These are phyloP conservation scores for Paracorniculantispora psalliotae DNA, from an alignment of 2,329 filamentous ascomycete species.

Conservation along the genomic window DNA sequence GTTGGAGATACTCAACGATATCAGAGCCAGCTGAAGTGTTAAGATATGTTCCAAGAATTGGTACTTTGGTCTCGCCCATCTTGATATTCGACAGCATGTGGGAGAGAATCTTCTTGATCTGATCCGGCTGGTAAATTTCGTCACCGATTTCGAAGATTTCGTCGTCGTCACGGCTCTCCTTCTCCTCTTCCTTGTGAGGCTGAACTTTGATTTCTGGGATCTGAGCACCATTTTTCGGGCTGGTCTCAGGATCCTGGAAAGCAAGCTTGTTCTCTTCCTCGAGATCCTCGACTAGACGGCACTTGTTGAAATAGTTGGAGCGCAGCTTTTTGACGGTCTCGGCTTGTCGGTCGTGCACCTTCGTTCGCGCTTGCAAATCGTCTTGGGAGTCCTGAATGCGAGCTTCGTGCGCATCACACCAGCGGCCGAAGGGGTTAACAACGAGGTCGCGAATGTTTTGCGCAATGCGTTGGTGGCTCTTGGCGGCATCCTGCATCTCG, in stretches of 20 bases:
- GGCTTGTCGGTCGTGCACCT: constrained; percentile 86
- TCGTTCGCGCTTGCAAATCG: constrained; percentile 84
- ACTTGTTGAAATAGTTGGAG: constrained; percentile 98
- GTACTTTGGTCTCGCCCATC: constrained; percentile 87
- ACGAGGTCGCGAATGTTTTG: constrained; percentile 95
- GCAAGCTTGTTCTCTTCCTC: constrained; percentile 98
- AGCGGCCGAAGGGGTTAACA: constrained; percentile 86
- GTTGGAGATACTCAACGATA: constrained; percentile 92
- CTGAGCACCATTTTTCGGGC: constrained; percentile 53
- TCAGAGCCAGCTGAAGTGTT: constrained; percentile 90
- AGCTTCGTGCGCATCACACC: constrained; percentile 91
- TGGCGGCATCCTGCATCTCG: constrained; percentile 87
- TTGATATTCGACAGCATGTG: constrained; percentile 86
- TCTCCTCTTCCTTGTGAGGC: constrained; percentile 56
- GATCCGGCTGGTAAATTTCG: constrained; percentile 75
- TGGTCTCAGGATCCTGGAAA: constrained; percentile 79
- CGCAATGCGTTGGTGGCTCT: constrained; percentile 91
- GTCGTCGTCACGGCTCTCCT: constrained; percentile 65
- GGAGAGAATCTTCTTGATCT: constrained; percentile 82
- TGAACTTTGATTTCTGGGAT: constrained; percentile 88
- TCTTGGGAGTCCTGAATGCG: constrained; percentile 93
- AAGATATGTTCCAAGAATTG: constrained; percentile 88
- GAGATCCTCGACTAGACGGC: constrained; percentile 87
- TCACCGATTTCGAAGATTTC: constrained; percentile 88
- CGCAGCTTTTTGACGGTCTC: constrained; percentile 88